Base-by-base conservation (phyloP, 2,329 filamentous ascomycete species). In the Neodidymelliopsis sp. region DNA sequence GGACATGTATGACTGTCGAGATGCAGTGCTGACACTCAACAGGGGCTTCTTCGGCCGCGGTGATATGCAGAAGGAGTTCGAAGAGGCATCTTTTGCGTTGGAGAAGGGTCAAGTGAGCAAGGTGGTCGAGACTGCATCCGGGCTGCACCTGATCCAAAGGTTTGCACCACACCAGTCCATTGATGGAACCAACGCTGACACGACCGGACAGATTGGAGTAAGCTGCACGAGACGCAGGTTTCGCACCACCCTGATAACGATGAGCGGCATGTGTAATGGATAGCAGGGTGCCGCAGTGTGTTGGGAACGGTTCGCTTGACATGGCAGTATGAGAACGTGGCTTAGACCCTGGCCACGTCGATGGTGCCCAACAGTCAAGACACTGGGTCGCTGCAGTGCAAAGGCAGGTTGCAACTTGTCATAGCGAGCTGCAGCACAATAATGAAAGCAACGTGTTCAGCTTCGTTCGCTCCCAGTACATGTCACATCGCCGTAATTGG, bases 61-160 rank as follows among this genome's bases (percentile, higher is more conserved):
- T 20, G 93, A 97, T 67, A 99, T 99, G 94, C 94, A 99, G 74
- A 93, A 92, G 79, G 93, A 97, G 76, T 99, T 99, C 69, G 94
- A 99, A 77, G 91, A 97, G 47, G 92, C 92, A 4, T 89, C 94
- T 1, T 99, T 99, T 76, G 87, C 83, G n/a, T 80, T 99, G 45
- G 83, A 92, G 74, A 87, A 88, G 2, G 92, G 91, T 24, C 84
- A 97, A 75, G 85, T 97, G 67, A 97, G 92, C 75, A 81, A 83
- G 35, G 81, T 97, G 27, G 88, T 97, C 10, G 89, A 96, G 75
- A 97, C 94, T 28, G 92, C 91, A 38, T 97, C 92, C 41, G 94
- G 94, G 1, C 79, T 97, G 67, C 94, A 99, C 77, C 80, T 99
- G 75, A 99, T 99, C 75, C 89, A 97, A 78, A 88, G 92, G 91